phyloP scores from a whole-genome alignment of 1,284 basidiomycete species.

The Trichosporon inkin region DNA sequence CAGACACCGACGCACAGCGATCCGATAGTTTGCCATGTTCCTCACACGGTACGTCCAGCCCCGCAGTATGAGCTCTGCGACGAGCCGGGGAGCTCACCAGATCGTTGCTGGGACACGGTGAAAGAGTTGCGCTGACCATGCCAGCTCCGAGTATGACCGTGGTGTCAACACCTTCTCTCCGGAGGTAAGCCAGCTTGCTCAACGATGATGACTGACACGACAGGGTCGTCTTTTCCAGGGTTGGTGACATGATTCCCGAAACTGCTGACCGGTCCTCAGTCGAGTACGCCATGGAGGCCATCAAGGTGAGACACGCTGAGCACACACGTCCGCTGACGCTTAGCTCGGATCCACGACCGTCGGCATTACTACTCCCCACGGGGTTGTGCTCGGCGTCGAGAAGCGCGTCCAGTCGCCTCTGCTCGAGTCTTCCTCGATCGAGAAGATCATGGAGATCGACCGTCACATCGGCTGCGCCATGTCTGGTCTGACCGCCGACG shows the following conservation, averaged over 20 bases:
- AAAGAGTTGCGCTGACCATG: conserved; percentile 2
- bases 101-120: not conserved
- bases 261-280: conserved; percentile 55
- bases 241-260: conserved; percentile 24
- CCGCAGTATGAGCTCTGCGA: not conserved
- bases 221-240: conserved; percentile 54
- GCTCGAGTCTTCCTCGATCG: conserved; percentile 91
- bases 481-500: conserved; percentile 96
- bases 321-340: conserved; percentile 9
- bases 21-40: conserved; percentile 38
- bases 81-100: not conserved
- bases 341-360: conserved; percentile 97
- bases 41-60: conserved; percentile 41
- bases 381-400: conserved; percentile 92
- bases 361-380: conserved; percentile 79
- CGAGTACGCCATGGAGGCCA: conserved; percentile 98
- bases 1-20: conserved; percentile 1
- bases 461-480: conserved; percentile 94
- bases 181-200: conserved; percentile 58
- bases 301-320: conserved; percentile 65
- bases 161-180: conserved; percentile 99
- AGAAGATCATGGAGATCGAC: conserved; percentile 99
- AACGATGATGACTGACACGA: conserved; percentile 19
- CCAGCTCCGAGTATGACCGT: conserved; percentile 62
- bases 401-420: conserved; percentile 97